Evolutionary conservation across 352 stramenopile species (phyloP), one percentile per base, ranked within the genome.

Genomic region (Phytopythium mirpurense): DNA sequence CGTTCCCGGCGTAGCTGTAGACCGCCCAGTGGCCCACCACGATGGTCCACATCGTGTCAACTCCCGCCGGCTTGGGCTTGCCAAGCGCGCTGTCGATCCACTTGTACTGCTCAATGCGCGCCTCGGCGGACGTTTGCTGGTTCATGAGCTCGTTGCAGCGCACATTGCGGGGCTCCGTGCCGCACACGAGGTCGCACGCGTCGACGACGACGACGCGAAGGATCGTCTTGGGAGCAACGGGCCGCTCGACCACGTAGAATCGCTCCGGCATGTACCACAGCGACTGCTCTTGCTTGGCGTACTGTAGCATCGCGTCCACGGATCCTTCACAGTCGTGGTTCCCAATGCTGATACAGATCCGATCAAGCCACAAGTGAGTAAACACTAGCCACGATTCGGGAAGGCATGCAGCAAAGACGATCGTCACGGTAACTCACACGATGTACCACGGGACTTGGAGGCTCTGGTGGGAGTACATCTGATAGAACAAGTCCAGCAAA

Each of bases 291-390:
- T 78, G 69, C 43, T 70, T 63, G 0, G 84, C 80, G 46, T 95
- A 95, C 56, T 81, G 51, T 14, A 93, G 77, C 81, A 93, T 92
- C 12, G 82, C 78, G 32, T 82, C 64, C 38, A 95, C 77, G 12
- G 74, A 90, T 49, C 82, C 84, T 72, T 95, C 84, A 43, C 84
- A 95, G 64, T 95, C 84, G 50, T 95, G 84, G 55, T 95, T 95
- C 27, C 84, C 84, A 38, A 95, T 86, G 48, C 82, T 92, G 52
- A n/a, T n/a, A n/a, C n/a, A 46, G 0, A 19, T 16, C 9, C 21
- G 6, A 54, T 16, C 12, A 21, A 12, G 5, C n/a, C n/a, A n/a
- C n/a, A n/a, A n/a, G n/a, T n/a, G n/a, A n/a, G n/a, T n/a, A n/a
- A n/a, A n/a, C n/a, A n/a, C n/a, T n/a, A n/a, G n/a, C n/a, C n/a